Evolutionary conservation across 2,329 filamentous ascomycete species (phyloP), one percentile per base, ranked within the genome.

Genomic region (Neopestalotiopsis sp.): DNA sequence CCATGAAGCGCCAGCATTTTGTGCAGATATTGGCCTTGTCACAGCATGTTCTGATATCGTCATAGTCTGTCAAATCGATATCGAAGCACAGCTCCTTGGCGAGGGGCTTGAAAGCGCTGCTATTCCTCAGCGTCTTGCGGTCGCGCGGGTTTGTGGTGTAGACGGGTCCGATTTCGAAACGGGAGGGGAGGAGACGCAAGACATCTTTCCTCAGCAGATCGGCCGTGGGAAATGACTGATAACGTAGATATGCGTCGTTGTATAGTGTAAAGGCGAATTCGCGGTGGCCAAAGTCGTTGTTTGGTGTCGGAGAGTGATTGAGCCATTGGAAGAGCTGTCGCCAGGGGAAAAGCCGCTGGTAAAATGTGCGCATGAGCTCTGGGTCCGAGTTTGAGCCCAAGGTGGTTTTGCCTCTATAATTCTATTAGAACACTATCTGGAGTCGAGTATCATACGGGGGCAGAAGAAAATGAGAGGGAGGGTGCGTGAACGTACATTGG

Each of bases 21-120:
- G 86, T 87, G 80, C 96, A 99, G 73, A 99, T 98, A 74, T 93
- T 97, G 9, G 95, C 94, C 79, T 95, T 95, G 76, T 91, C 90
- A 79, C 96, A 99, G 82, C 96, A 99, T 34, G 95, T 98, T 74
- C 96, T 91, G 72, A 99, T 93, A 73, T 97, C 94, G 79, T 99
- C 96, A 81, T 99, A 99, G 82, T 98, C 96, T 67, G 96, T 98
- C 88, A 99, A 88, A 88, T 99, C 96, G 76, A 99, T 98, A 91
- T 99, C 96, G 81, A 99, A 98, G 75, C 97, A 97, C 53, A 99
- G 85, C 80, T 99, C 96, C 80, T 99, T 99, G 68, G 93, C 88
- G 40, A 98, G 81, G 0, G 96, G 95, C 72, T 91, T 92, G 83
- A 99, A 98, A 9, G 93, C 90, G 62, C 90, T 89, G 45, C 91